These are phyloP conservation scores for Mucor lusitanicus DNA, from an alignment of 371 early-diverging fungal genomes.

Conservation along the genomic window DNA sequence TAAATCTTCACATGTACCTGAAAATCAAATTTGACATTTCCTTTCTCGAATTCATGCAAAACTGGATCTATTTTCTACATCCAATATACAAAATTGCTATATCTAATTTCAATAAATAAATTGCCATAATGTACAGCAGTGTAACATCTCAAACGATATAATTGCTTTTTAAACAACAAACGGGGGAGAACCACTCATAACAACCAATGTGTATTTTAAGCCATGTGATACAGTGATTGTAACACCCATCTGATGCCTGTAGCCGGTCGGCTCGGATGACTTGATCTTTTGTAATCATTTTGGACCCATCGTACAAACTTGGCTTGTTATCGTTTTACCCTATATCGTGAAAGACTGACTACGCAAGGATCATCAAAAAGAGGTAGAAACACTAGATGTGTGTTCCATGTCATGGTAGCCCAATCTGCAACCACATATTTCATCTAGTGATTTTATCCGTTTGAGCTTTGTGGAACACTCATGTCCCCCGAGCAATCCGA, in stretches of 20 bases:
- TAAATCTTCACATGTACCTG: not conserved
- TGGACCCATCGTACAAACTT: no score
- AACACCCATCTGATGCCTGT: not conserved
- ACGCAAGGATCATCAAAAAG: not conserved
- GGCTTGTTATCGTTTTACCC: no score
- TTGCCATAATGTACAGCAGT: not conserved
- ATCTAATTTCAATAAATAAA: not conserved
- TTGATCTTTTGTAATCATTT: no score
- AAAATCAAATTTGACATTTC: not conserved
- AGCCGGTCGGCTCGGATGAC: not conserved
- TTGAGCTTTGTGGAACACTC: not conserved
- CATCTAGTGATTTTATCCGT: not conserved
- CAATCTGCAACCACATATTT: not conserved
- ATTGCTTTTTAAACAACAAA: not conserved
- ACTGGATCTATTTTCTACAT: not conserved
- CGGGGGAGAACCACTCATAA: not conserved
- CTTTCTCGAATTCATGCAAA: not conserved
- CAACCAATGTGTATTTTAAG: not conserved
- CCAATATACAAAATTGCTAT: not conserved
- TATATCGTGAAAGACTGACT: not conserved
- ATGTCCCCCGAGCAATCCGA: constrained; percentile 10
- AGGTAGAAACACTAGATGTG: not conserved
- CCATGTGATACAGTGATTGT: not conserved
- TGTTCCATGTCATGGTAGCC: not conserved
- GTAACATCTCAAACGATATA: not conserved